These are phyloP conservation scores for Aspergillus novoparasiticus DNA, from an alignment of 2,329 filamentous ascomycete genomes.

Conservation along the genomic window DNA sequence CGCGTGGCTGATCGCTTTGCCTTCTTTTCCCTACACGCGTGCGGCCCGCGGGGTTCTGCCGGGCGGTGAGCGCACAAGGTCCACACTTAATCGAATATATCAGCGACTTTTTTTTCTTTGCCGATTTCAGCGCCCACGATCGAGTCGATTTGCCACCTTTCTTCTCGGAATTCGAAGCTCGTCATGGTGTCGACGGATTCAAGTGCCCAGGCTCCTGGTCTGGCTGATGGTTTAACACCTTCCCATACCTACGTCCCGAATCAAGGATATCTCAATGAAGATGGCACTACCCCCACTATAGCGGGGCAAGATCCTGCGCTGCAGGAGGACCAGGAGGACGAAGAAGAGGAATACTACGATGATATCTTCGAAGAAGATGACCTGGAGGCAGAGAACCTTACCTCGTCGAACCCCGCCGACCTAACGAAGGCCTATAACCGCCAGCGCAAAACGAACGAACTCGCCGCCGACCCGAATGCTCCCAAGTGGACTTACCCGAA, in stretches of 20 bases:
- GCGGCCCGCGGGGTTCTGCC: conserved; percentile 40
- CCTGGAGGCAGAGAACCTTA: conserved; percentile 57
- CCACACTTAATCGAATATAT: conserved; percentile 16
- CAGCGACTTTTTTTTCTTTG: conserved; percentile 21
- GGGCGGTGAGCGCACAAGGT: conserved; percentile 31
- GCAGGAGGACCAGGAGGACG: conserved; percentile 47
- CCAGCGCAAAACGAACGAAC: conserved; percentile 68
- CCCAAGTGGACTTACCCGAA: conserved; percentile 65
- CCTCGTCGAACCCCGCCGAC: conserved; percentile 63
- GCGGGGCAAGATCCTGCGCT: conserved; percentile 36
- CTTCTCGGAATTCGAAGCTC: conserved; percentile 1
- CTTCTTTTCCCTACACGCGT: conserved; percentile 19
- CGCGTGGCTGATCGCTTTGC: conserved; percentile 23
- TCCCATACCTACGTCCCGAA: conserved; percentile 54
- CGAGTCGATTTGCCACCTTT: conserved; percentile 3
- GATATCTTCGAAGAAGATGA: conserved; percentile 59
- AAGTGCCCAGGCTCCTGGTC: conserved; percentile 25
- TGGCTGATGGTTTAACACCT: conserved; percentile 50
- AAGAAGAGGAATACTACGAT: conserved; percentile 63
- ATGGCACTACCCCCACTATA: conserved; percentile 34
- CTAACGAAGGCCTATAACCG: conserved; percentile 88
- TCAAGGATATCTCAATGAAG: conserved; percentile 49
- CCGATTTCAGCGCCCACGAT: conserved; percentile 11
- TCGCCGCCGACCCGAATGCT: conserved; percentile 47
- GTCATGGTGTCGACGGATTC: conserved; percentile 31